These are phyloP conservation scores for Trichoderma simmonsii DNA, from an alignment of 2,329 filamentous ascomycete species.

Conservation along the genomic window DNA sequence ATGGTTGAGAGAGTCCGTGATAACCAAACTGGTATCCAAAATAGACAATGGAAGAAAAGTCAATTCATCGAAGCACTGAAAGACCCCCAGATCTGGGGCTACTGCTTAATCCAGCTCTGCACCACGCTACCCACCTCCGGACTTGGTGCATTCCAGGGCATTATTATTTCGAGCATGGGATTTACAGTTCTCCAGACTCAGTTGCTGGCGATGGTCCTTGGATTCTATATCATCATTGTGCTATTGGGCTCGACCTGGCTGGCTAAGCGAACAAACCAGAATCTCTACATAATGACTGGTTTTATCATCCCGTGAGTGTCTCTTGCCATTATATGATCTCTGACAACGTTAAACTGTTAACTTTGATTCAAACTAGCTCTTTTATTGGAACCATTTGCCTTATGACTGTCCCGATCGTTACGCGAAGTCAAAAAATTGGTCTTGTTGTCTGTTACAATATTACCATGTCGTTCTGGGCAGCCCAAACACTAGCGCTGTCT, in stretches of 20 bases:
- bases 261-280: not conserved
- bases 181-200: slow-evolving; percentile 10
- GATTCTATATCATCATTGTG: slow-evolving; percentile 8
- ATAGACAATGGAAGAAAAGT: slow-evolving; percentile 5
- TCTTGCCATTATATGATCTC: not conserved
- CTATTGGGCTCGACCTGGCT: not conserved
- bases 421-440: not conserved
- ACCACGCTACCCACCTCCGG: slow-evolving; percentile 6
- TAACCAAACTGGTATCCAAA: slow-evolving; percentile 9
- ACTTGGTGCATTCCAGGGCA: slow-evolving; percentile 11
- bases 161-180: slow-evolving; percentile 2
- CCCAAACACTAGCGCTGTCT: slow-evolving; percentile 1
- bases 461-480: slow-evolving; percentile 10
- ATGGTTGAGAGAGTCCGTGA: slow-evolving; percentile 16
- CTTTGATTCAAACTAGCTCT: not conserved
- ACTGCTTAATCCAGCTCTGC: slow-evolving; percentile 1
- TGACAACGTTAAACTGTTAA: not conserved
- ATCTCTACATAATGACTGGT: not conserved
- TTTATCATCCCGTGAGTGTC: slow-evolving; percentile 3
- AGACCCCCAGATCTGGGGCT: slow-evolving; percentile 11
- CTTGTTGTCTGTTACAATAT: slow-evolving; percentile 12
- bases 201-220: slow-evolving; percentile 3
- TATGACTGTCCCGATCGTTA: slow-evolving; percentile 5
- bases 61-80: slow-evolving; percentile 10
- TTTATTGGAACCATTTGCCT: slow-evolving; percentile 10